A percentile compares a stretch with the other conserved stretches of the same genome.
Evolutionary conservation across 2,329 filamentous ascomycete genomes (phyloP).

Genomic region (Colletotrichum horii): DNA sequence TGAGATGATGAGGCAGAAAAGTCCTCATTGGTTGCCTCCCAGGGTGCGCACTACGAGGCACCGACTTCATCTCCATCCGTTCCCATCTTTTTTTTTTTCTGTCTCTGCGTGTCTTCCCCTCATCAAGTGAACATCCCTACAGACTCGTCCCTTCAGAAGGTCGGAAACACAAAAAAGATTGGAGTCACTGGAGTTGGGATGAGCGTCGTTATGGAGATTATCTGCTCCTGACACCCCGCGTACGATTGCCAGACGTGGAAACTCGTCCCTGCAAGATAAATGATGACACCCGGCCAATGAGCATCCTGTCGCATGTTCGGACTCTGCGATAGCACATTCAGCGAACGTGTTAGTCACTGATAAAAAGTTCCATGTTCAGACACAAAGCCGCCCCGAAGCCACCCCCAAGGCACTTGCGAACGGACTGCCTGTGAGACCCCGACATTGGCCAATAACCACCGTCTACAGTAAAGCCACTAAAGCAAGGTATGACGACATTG

Average conservation of each 20-base stretch:
- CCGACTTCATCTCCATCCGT: neutral
- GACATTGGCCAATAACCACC: neutral
- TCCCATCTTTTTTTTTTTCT: neutral
- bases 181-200: neutral
- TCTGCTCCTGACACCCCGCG: neutral
- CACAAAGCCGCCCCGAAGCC: neutral
- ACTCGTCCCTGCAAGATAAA: neutral
- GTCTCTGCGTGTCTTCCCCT: neutral
- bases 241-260: neutral
- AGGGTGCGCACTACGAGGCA: neutral
- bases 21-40: neutral
- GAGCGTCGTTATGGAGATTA: neutral
- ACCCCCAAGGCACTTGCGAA: neutral
- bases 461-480: neutral
- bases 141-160: neutral
- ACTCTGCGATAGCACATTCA: neutral
- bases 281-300: neutral
- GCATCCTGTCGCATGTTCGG: neutral
- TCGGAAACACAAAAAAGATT: neutral
- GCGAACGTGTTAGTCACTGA: neutral
- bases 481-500: conserved; percentile 17
- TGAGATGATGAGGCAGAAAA: neutral
- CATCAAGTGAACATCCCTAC: neutral
- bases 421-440: neutral
- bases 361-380: neutral